A percentile compares a stretch with the other conserved stretches of the same genome.
These are phyloP conservation scores for Fusarium xylarioides DNA, from an alignment of 2,329 filamentous ascomycete species.

Conservation along the genomic window DNA sequence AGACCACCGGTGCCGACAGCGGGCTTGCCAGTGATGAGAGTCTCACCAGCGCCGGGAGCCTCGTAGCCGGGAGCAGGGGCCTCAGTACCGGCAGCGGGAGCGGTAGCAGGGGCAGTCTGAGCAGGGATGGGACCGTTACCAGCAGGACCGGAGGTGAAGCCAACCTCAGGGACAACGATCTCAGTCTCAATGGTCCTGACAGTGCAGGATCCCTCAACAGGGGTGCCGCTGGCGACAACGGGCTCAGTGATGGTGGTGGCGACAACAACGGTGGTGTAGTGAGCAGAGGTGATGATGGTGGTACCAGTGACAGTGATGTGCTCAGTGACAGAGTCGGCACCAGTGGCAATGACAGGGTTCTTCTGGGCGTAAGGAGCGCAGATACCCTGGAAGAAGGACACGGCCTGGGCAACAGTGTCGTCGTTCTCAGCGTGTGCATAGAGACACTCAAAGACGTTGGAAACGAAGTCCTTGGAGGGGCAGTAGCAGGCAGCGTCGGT, in stretches of 20 bases:
- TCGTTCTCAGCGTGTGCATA: conserved; percentile 76
- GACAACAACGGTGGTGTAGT: conserved; percentile 62
- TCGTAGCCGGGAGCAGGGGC: conserved; percentile 33
- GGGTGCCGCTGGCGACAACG: conserved; percentile 59
- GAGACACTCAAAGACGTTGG: conserved; percentile 83
- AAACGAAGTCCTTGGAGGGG: conserved; percentile 77
- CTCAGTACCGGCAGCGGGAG: conserved; percentile 45
- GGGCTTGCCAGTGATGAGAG: conserved; percentile 41
- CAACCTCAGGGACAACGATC: conserved; percentile 63
- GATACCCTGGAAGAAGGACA: conserved; percentile 90
- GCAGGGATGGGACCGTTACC: conserved; percentile 40
- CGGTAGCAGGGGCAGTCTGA: conserved; percentile 53
- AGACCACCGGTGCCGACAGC: conserved; percentile 46
- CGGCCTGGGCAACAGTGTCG: conserved; percentile 73
- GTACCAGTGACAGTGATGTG: conserved; percentile 65
- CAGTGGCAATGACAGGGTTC: conserved; percentile 89
- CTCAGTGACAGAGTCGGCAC: conserved; percentile 70
- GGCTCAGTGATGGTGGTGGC: conserved; percentile 59
- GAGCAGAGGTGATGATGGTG: conserved; percentile 60
- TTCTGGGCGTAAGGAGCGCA: conserved; percentile 77
- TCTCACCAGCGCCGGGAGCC: conserved; percentile 24
- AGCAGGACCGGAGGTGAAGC: conserved; percentile 53
- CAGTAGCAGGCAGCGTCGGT: conserved; percentile 88
- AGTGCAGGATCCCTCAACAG: conserved; percentile 55
- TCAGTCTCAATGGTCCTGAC: conserved; percentile 62